A percentile compares a stretch with the other conserved stretches of the same genome.
These are phyloP conservation scores for Bruguiera gymnorhiza DNA, from an alignment of 345 rosid species.

Conservation along the genomic window DNA sequence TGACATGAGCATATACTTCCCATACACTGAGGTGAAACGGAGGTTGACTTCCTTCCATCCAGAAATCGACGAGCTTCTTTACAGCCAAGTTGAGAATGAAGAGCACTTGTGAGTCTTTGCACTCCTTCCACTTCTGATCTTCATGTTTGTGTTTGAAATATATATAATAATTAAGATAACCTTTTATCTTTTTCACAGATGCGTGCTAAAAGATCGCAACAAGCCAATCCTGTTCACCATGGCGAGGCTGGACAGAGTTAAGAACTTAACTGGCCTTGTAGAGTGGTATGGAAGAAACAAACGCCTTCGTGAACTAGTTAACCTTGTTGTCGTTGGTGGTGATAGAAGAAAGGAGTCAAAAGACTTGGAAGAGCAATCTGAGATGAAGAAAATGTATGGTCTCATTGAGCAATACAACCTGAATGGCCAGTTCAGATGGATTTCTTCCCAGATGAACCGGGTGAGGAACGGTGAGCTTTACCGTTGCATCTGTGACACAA, in stretches of 20 bases:
- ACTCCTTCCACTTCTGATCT: background rate
- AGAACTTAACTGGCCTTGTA: slow-evolving; percentile 79
- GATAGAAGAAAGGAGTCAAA: slow-evolving; percentile 88
- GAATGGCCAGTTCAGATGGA: slow-evolving; percentile 84
- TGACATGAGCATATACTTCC: slow-evolving; percentile 68
- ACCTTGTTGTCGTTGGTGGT: slow-evolving; percentile 90
- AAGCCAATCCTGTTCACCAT: slow-evolving; percentile 88
- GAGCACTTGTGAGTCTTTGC: slow-evolving; percentile 59
- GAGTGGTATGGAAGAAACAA: slow-evolving; percentile 91
- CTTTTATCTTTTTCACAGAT: slow-evolving; percentile 32
- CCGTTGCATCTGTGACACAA: slow-evolving; percentile 71
- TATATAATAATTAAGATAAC: too few relatives aligned
- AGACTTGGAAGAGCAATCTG: slow-evolving; percentile 85
- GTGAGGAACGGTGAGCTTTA: slow-evolving; percentile 82
- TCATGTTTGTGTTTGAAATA: background rate
- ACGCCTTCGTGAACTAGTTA: slow-evolving; percentile 61
- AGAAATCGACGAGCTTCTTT: slow-evolving; percentile 72
- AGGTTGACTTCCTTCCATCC: slow-evolving; percentile 60
- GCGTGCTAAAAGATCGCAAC: slow-evolving; percentile 72
- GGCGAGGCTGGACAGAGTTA: slow-evolving; percentile 96
- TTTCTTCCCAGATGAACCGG: slow-evolving; percentile 87
- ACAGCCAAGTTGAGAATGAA: slow-evolving; percentile 61
- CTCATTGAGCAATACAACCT: slow-evolving; percentile 62
- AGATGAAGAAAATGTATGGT: slow-evolving; percentile 80
- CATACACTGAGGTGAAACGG: slow-evolving; percentile 53